Conservation (phyloP, 2,329 filamentous ascomycete genomes). For the Monosporascus sp. region DNA sequence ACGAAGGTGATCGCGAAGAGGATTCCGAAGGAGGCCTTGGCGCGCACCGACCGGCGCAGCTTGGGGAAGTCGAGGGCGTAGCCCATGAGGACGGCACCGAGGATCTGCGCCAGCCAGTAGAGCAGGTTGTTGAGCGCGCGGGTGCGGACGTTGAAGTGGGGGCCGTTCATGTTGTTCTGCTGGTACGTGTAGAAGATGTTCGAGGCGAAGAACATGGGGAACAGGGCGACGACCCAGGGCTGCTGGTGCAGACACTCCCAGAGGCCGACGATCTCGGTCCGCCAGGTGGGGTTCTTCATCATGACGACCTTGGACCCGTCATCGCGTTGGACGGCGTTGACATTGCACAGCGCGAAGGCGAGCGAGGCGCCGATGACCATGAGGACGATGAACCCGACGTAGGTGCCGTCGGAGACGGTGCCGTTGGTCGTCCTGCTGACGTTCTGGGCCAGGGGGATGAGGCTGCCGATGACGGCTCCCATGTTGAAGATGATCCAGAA, state of each 20-base stretch:
- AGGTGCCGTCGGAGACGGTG: conserved; percentile 62
- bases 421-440: conserved; percentile 46
- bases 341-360: conserved; percentile 57
- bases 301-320: conserved; percentile 67
- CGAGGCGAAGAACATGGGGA: conserved; percentile 74
- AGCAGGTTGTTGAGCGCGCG: conserved; percentile 65
- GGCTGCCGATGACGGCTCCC: conserved; percentile 79
- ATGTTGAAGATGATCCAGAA: conserved; percentile 97
- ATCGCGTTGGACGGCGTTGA: conserved; percentile 59
- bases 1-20: conserved; percentile 62
- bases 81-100: conserved; percentile 64
- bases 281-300: conserved; percentile 74
- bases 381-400: conserved; percentile 69
- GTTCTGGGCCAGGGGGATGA: conserved; percentile 71
- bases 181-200: conserved; percentile 82
- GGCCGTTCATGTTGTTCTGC: conserved; percentile 65
- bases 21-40: conserved; percentile 52
- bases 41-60: conserved; percentile 56
- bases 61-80: conserved; percentile 54
- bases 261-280: conserved; percentile 63
- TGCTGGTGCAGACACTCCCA: conserved; percentile 59
- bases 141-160: conserved; percentile 67
- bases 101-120: conserved; percentile 69
- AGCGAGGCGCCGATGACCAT: conserved; percentile 62
- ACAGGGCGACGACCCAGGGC: conserved; percentile 63